phyloP scores from a whole-genome alignment of 139 green algal genomes.

The Haematococcus sp. region DNA sequence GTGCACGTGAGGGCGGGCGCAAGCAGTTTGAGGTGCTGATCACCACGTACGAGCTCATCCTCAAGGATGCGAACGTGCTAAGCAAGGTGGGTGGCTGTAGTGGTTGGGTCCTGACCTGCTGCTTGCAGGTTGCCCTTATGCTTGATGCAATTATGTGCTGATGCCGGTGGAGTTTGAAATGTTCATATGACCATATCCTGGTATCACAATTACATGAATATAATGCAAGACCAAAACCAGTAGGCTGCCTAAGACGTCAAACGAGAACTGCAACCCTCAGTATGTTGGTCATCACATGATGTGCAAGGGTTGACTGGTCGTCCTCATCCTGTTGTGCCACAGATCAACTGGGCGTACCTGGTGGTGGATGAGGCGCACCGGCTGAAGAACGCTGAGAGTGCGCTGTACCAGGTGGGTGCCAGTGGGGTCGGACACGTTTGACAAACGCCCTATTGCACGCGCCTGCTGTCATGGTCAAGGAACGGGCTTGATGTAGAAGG shows the following conservation, averaged over 20 bases:
- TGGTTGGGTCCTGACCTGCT: not conserved
- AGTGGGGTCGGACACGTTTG: not conserved
- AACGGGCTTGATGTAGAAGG: too few species aligned
- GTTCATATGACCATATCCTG: too few species aligned
- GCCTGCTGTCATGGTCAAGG: too few species aligned
- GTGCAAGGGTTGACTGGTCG: too few species aligned
- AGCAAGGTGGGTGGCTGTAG: not conserved
- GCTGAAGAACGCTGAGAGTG: conserved; percentile 88
- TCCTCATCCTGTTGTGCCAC: too few species aligned
- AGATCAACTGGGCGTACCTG: conserved; percentile 82
- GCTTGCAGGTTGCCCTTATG: too few species aligned
- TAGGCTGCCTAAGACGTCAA: not conserved
- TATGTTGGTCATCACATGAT: not conserved
- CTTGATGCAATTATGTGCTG: conserved; percentile 26
- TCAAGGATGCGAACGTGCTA: conserved; percentile 71
- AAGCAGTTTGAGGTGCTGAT: conserved; percentile 63
- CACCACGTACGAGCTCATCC: conserved; percentile 86
- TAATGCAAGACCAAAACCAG: too few species aligned
- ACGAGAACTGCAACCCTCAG: not conserved
- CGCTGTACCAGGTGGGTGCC: conserved; percentile 80
- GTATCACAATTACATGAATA: too few species aligned
- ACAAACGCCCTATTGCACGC: too few species aligned
- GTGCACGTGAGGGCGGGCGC: conserved; percentile 9
- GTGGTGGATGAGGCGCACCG: conserved; percentile 86
- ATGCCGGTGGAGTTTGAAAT: too few species aligned